Percentiles rank a stretch among this genome's conserved stretches.
Conservation (phyloP, 1,284 basidiomycete species). For the Cryptococcus maquisensis region DNA sequence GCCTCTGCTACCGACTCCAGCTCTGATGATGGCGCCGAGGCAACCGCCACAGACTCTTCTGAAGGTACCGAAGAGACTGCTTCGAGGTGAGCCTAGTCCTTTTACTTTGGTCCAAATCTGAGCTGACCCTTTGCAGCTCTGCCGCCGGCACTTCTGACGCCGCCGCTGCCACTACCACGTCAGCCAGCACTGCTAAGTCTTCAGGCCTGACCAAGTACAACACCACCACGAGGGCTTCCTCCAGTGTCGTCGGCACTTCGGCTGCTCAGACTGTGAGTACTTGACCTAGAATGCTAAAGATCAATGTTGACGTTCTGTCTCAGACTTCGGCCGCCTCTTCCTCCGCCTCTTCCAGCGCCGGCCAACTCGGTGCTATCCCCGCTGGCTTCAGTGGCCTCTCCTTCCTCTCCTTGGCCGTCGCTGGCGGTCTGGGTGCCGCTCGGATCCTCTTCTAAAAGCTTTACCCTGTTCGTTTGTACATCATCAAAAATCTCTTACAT, state of each 20-base stretch:
- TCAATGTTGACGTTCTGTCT: not conserved
- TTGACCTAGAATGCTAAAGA: not conserved
- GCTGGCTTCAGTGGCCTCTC: conserved; percentile 1
- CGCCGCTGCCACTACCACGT: conserved; percentile 1
- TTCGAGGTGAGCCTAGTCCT: not conserved
- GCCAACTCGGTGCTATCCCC: not conserved
- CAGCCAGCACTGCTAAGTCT: conserved; percentile 2
- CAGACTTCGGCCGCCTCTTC: not conserved
- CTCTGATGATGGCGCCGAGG: conserved; percentile 3
- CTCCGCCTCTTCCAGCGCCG: not conserved
- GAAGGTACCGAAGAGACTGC: not conserved
- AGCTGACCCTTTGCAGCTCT: not conserved
- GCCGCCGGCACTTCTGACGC: conserved; percentile 1
- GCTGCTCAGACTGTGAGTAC: conserved; percentile 13
- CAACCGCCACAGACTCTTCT: conserved; percentile 1
- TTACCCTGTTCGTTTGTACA: not conserved
- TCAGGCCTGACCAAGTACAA: conserved; percentile 11
- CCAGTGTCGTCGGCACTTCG: not conserved
- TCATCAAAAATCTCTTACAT: not conserved
- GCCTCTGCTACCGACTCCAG: conserved; percentile 1
- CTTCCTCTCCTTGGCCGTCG: conserved; percentile 6
- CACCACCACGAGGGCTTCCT: conserved; percentile 9
- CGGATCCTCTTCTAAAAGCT: not conserved
- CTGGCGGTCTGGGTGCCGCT: conserved; percentile 9
- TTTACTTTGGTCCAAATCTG: not conserved